These are phyloP conservation scores for Neurospora sp. DNA, from an alignment of 495 filamentous ascomycete species.

Conservation along the genomic window DNA sequence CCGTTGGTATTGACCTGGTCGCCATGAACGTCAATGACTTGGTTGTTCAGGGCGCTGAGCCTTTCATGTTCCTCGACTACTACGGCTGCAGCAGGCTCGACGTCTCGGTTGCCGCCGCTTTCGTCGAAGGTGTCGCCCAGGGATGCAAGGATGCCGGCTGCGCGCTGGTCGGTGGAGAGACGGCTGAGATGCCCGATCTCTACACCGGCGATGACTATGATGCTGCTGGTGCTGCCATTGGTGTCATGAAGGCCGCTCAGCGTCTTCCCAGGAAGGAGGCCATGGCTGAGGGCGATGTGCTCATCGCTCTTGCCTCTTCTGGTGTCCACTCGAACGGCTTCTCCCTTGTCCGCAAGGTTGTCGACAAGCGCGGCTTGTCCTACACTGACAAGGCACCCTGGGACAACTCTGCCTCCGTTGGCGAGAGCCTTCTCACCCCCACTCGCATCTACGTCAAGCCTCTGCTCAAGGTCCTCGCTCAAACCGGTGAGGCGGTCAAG, in stretches of 20 bases:
- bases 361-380: slow-evolving; percentile 56
- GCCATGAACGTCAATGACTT: slow-evolving; percentile 99
- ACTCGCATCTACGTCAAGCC: slow-evolving; percentile 75
- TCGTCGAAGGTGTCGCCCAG: slow-evolving; percentile 77
- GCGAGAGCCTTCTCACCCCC: slow-evolving; percentile 65
- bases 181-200: slow-evolving; percentile 94
- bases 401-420: slow-evolving; percentile 43
- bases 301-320: slow-evolving; percentile 72
- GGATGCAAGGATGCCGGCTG: slow-evolving; percentile 77
- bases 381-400: slow-evolving; percentile 70
- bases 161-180: slow-evolving; percentile 90
- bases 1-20: slow-evolving; percentile 89
- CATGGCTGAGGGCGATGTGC: slow-evolving; percentile 74
- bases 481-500: slow-evolving; percentile 43
- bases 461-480: slow-evolving; percentile 52
- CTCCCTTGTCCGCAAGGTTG: slow-evolving; percentile 81
- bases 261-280: slow-evolving; percentile 63
- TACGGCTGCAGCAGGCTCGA: slow-evolving; percentile 84
- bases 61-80: slow-evolving; percentile 92
- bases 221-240: slow-evolving; percentile 77
- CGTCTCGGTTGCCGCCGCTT: slow-evolving; percentile 61
- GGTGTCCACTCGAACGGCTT: slow-evolving; percentile 94
- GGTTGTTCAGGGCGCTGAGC: slow-evolving; percentile 87
- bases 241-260: slow-evolving; percentile 58
- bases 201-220: slow-evolving; percentile 80